A percentile compares a stretch with the other conserved stretches of the same genome.
These are phyloP conservation scores for Crassisporium funariophilum DNA, from an alignment of 768 basidiomycete species.

Conservation along the genomic window DNA sequence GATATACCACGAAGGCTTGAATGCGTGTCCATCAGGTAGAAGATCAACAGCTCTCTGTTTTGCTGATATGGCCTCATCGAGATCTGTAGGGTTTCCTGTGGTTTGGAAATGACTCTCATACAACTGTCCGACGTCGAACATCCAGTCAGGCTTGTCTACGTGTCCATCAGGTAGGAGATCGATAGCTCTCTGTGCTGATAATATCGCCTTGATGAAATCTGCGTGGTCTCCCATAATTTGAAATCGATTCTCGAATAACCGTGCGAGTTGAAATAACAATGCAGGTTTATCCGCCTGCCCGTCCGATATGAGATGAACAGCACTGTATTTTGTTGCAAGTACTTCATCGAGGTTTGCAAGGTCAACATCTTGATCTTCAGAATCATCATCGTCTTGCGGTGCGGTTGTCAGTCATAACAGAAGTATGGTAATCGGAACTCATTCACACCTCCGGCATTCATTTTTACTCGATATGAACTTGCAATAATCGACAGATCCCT, in stretches of 20 bases:
- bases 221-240: background rate
- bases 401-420: too few species aligned
- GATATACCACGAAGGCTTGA: background rate
- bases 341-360: too few species aligned
- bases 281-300: background rate
- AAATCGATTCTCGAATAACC: background rate
- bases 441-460: too few species aligned
- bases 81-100: background rate
- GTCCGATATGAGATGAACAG: background rate
- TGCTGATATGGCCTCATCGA: background rate
- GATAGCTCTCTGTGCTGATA: slow-evolving; percentile 1
- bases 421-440: too few species aligned
- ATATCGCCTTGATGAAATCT: slow-evolving; percentile 22
- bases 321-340: too few species aligned
- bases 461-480: too few species aligned
- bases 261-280: background rate
- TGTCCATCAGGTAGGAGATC: background rate
- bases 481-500: too few species aligned
- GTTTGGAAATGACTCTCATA: background rate
- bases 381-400: too few species aligned
- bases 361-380: too few species aligned
- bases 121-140: background rate
- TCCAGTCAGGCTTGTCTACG: background rate
- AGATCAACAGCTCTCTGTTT: background rate
- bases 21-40: background rate